Percentiles rank a stretch among this genome's conserved stretches.
Conservation (phyloP, 2,329 filamentous ascomycete species). For the Trichoderma pleuroti region DNA sequence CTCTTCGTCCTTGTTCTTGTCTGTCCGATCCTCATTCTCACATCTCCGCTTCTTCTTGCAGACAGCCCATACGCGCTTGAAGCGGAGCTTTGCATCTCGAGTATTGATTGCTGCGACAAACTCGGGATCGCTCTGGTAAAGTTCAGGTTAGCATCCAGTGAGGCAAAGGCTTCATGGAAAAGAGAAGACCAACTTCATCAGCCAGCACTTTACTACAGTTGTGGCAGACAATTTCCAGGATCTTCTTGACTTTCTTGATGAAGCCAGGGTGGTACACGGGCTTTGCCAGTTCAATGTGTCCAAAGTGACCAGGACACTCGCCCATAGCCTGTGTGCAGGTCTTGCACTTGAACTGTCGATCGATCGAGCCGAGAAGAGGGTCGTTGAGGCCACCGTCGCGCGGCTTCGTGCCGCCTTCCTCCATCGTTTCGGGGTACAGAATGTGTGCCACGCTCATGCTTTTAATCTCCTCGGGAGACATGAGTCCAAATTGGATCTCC, state of each 20-base stretch:
- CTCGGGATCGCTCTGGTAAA: conserved; percentile 71
- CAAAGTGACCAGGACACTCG: conserved; percentile 96
- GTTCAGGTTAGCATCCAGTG: conserved; percentile 59
- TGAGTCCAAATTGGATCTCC: conserved; percentile 97
- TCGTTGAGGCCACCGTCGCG: conserved; percentile 92
- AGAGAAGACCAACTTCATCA: conserved; percentile 84
- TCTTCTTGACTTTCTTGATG: conserved; percentile 98
- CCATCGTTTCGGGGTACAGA: conserved; percentile 99
- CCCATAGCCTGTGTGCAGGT: conserved; percentile 95
- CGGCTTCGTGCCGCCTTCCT: conserved; percentile 87
- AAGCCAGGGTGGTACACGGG: conserved; percentile 95
- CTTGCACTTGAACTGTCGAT: conserved; percentile 90
- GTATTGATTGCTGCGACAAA: conserved; percentile 78
- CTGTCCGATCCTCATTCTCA: conserved; percentile 70
- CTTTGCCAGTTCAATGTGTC: conserved; percentile 95
- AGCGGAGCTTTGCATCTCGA: conserved; percentile 90
- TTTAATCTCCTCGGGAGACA: conserved; percentile 98
- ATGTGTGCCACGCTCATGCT: conserved; percentile 97
- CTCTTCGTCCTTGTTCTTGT: conserved; percentile 66
- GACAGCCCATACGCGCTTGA: conserved; percentile 85
- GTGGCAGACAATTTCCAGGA: conserved; percentile 97
- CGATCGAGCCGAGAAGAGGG: conserved; percentile 91
- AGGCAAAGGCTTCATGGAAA: conserved; percentile 51
- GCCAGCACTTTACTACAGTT: conserved; percentile 97
- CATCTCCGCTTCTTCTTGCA: conserved; percentile 87